Evolutionary conservation across 768 basidiomycete genomes (phyloP), one percentile per base, ranked within the genome.

Genomic region (Lentinus brumalis): DNA sequence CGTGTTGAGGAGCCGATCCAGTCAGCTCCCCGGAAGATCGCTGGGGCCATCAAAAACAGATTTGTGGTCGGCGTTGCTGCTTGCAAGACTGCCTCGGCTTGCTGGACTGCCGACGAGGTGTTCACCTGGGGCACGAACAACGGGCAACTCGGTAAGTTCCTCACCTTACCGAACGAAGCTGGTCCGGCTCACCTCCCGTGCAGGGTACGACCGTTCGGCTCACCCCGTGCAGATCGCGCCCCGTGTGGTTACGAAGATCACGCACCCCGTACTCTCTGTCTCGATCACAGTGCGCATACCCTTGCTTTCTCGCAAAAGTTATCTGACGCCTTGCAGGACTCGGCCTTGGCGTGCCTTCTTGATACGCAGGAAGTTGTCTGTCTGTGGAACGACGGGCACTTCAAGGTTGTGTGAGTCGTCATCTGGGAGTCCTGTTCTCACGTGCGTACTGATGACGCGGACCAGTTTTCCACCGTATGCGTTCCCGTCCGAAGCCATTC

Each of bases 51-150:
- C 65, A 89, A 86, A 79, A 92, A 89, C 73, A 91, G 96, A 66
- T 62, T 79, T 31, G 87, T 96, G 3, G 75, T 76, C 31, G 97
- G 96, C 31, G 81, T 97, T 8, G 91, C 95, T 0, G 94, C 96
- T 0, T 92, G 89, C 66, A 89, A 92, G 70, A 86, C 83, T 21
- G 89, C 94, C 15, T 94, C 92, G 14, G 94, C 87, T 5, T 96
- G 94, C 73, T 97, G 93, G 92, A 95, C 94, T 0, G 76, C 77
- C 4, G 66, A 66, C 10, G 77, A 85, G 45, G 82, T 94, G 2
- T 95, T 83, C 71, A 94, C 93, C 0, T 98, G 95, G 95, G 97
- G 97, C 0, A 92, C 89, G 29, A 97, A 98, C 73, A 83, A 81
- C 44, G 97, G 97, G 0, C 97, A 99, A 71, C 80, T 98, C 4